Evolutionary conservation across 768 basidiomycete species (phyloP).

Genomic region (Termitomyces sp.): DNA sequence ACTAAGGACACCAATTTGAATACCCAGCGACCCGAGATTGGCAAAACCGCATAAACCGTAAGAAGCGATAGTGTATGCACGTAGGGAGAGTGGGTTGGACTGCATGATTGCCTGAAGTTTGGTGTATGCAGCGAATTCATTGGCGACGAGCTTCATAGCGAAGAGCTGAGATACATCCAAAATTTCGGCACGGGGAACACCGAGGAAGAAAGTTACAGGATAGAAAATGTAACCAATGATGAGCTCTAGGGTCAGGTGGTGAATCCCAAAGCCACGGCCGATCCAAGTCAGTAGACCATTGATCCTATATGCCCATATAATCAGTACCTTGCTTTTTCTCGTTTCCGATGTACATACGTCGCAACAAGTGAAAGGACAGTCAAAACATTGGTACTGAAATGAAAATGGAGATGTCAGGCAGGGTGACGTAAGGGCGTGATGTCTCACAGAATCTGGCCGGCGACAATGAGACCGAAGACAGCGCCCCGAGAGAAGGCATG

Average conservation of each 20-base stretch:
- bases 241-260: slow-evolving; percentile 77
- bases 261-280: slow-evolving; percentile 80
- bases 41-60: slow-evolving; percentile 92
- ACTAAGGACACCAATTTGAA: slow-evolving; percentile 56
- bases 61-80: slow-evolving; percentile 77
- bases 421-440: slow-evolving; percentile 5
- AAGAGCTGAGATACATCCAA: slow-evolving; percentile 75
- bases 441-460: slow-evolving; percentile 78
- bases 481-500: slow-evolving; percentile 89
- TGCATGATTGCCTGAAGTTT: slow-evolving; percentile 47
- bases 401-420: slow-evolving; percentile 1
- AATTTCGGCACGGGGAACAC: slow-evolving; percentile 80
- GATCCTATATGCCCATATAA: slow-evolving; percentile 27
- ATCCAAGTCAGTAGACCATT: slow-evolving; percentile 89
- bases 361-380: slow-evolving; percentile 82
- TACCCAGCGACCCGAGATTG: slow-evolving; percentile 81
- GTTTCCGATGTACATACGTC: slow-evolving; percentile 25
- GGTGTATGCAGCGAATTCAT: slow-evolving; percentile 79
- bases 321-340: background rate
- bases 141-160: slow-evolving; percentile 82
- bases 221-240: slow-evolving; percentile 86
- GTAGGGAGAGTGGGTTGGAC: slow-evolving; percentile 54
- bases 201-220: slow-evolving; percentile 77
- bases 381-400: slow-evolving; percentile 72
- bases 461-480: slow-evolving; percentile 78